A percentile compares a stretch with the other conserved stretches of the same genome.
Conservation (phyloP, 2,329 filamentous ascomycete genomes). For the Hawksworthiomyces lignivorus region DNA sequence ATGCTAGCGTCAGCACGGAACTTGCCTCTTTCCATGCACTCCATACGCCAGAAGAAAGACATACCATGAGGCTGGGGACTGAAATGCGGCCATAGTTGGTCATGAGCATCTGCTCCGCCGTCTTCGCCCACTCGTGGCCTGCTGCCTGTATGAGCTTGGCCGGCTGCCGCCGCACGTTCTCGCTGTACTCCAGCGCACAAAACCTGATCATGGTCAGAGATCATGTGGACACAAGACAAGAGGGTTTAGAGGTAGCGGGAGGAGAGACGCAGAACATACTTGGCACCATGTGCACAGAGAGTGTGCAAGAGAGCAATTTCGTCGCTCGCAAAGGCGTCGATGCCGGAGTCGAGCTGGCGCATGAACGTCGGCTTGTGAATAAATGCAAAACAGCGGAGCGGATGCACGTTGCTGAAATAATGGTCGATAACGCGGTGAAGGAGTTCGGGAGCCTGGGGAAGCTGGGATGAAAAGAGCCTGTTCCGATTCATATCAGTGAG, state of each 20-base stretch:
- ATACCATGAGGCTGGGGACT: slow-evolving; percentile 5
- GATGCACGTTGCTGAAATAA: slow-evolving; percentile 18
- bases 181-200: slow-evolving; percentile 4
- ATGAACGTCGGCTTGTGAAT: slow-evolving; percentile 18
- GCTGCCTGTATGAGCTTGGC: slow-evolving; percentile 1
- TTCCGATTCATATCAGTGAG: neutral
- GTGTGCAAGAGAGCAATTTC: slow-evolving; percentile 1
- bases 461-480: slow-evolving; percentile 10
- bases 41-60: too few relatives aligned
- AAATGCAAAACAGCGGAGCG: slow-evolving; percentile 17
- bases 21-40: too few relatives aligned
- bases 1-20: too few relatives aligned
- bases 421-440: slow-evolving; percentile 12
- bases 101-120: slow-evolving; percentile 5
- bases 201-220: neutral
- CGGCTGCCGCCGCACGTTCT: neutral
- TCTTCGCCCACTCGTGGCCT: slow-evolving; percentile 8
- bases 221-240: neutral
- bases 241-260: too few relatives aligned
- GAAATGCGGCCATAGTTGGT: slow-evolving; percentile 7
- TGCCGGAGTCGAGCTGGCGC: slow-evolving; percentile 11
- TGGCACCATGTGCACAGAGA: slow-evolving; percentile 5
- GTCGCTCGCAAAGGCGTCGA: neutral
- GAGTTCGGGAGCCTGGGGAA: slow-evolving; percentile 3
- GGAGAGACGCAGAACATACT: neutral